A percentile compares a stretch with the other conserved stretches of the same genome.
These are phyloP conservation scores for Penicillium bialowiezense DNA, from an alignment of 495 filamentous ascomycete species.

Conservation along the genomic window DNA sequence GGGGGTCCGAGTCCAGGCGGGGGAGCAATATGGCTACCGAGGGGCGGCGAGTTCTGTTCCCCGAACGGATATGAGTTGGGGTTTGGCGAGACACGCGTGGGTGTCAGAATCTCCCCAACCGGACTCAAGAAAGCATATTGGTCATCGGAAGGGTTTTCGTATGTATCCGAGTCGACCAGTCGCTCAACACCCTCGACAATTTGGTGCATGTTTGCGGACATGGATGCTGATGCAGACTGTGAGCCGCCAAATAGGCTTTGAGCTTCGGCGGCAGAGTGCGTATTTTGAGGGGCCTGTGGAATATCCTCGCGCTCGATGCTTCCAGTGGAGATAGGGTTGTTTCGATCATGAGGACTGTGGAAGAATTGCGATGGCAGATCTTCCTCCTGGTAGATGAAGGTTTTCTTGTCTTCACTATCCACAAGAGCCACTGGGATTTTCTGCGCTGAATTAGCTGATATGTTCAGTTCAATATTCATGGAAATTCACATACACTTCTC, in stretches of 20 bases:
- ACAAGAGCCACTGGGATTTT: constrained; percentile 46
- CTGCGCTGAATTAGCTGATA: constrained; percentile 17
- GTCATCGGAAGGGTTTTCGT: constrained; percentile 40
- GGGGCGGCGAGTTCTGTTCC: constrained; percentile 21
- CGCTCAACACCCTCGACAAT: constrained; percentile 62
- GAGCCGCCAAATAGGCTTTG: constrained; percentile 42
- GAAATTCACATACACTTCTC: constrained; percentile 42
- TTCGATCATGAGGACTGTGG: constrained; percentile 39
- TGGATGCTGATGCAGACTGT: constrained; percentile 44
- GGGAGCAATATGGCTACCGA: constrained; percentile 33
- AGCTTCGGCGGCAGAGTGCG: constrained; percentile 31
- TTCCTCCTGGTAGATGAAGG: constrained; percentile 56
- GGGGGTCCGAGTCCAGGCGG: constrained; percentile 37
- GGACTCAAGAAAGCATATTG: constrained; percentile 23
- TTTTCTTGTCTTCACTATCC: constrained; percentile 47
- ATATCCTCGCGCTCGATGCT: constrained; percentile 48
- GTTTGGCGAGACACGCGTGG: constrained; percentile 23
- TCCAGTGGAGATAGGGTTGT: constrained; percentile 36
- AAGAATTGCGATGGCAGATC: constrained; percentile 50
- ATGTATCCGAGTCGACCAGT: constrained; percentile 56
- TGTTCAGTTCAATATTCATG: background rate
- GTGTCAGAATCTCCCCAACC: constrained; percentile 25
- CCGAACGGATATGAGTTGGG: constrained; percentile 20
- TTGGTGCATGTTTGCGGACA: constrained; percentile 51
- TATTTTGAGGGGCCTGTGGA: constrained; percentile 27